Base-by-base conservation (phyloP, 768 basidiomycete genomes). In the Serendipita vermifera region DNA sequence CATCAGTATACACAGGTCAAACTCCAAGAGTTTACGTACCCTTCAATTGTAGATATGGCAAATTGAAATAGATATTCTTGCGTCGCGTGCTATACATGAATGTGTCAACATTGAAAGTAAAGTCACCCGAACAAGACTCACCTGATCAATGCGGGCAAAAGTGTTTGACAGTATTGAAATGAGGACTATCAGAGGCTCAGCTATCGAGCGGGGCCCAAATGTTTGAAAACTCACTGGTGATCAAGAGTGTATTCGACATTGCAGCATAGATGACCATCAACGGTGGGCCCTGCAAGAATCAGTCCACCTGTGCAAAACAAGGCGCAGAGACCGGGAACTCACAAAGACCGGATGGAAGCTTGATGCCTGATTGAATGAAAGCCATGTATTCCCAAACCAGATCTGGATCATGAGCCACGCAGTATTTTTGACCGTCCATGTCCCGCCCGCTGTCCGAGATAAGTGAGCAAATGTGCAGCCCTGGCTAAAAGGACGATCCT, bases 131-230 rank as follows among this genome's bases (percentile, higher is more conserved):
- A 57, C 36, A 38, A 31, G 29, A 66, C 77, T 55, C 57, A 79
- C 79, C 14, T 73, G 76, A 67, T 83, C 85, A 58, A 78, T 91
- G 51, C 77, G 73, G 2, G 87, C 85, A 58, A 89, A 90, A 0
- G 89, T 91, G 65, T 92, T 92, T 3, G 90, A 91, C 31, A 96
- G 69, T 43, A 93, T 87, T 5, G 88, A 92, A 58, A 94, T 92
- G 41, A 94, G 74, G 64, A 93, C 72, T 74, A 48, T 3, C 6
- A 14, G 3, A 14, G 17, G 11, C 14, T 46, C 33, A 11, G 36
- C 26, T 6, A 33, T 55, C 3, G 7, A 38, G 41, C 36, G 27
- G 27, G 3, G 14, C 9, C 22, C 3, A 15, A 17, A 38, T 35
- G 17, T 31, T 33, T 3, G 33, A 24, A n/a, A 4, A 71, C 83